Evolutionary conservation across 208 protist species (phyloP).

Genomic region (Angomonas ambiguus): DNA sequence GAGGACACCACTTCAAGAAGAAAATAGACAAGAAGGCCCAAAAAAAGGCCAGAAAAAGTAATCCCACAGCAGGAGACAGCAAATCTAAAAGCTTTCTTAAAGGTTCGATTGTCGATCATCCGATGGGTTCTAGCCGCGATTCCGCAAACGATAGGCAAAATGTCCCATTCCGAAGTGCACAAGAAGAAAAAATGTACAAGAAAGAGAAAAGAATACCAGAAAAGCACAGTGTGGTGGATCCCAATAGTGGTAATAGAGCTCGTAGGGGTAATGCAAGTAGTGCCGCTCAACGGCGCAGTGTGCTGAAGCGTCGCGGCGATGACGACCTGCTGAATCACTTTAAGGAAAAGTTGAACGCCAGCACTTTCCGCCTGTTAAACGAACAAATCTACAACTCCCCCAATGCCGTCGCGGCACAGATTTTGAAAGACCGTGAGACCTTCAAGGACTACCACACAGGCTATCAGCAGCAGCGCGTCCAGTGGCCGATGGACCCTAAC

Average conservation of each 20-base stretch:
- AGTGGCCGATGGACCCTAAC: constrained; percentile 93
- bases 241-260: constrained; percentile 15
- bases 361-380: constrained; percentile 85
- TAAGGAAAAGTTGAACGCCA: constrained; percentile 73
- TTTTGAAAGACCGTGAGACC: constrained; percentile 68
- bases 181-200: constrained; percentile 51
- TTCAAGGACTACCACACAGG: constrained; percentile 92
- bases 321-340: constrained; percentile 84
- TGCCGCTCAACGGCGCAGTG: constrained; percentile 75
- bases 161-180: constrained; percentile 57
- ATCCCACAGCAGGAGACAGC: constrained; percentile 15
- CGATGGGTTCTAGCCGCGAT: constrained; percentile 38
- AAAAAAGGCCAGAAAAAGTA: constrained; percentile 50
- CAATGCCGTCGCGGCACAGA: constrained; percentile 65
- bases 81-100: constrained; percentile 46
- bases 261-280: constrained; percentile 60
- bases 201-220: constrained; percentile 55
- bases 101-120: constrained; percentile 70
- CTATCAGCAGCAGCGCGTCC: constrained; percentile 87
- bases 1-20: constrained; percentile 57
- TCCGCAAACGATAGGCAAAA: constrained; percentile 72
- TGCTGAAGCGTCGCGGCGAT: constrained; percentile 60
- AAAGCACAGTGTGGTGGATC: constrained; percentile 33
- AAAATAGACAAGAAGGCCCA: constrained; percentile 61
- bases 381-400: constrained; percentile 87